A percentile compares a stretch with the other conserved stretches of the same genome.
Conservation (phyloP, 2,329 filamentous ascomycete genomes). For the Phaeosphaeriaceae sp. region DNA sequence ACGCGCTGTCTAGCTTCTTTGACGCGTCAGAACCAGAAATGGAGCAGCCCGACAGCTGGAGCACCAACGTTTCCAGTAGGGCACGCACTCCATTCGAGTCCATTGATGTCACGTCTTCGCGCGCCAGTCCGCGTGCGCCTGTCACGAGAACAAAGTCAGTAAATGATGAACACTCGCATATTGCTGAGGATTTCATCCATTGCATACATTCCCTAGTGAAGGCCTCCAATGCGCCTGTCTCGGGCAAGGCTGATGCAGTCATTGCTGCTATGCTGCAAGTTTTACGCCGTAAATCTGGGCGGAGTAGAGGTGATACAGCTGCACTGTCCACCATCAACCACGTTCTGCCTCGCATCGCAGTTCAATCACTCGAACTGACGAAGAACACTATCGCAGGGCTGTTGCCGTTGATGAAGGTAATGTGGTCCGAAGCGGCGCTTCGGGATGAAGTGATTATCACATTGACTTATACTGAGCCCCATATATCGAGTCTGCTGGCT, state of each 20-base stretch:
- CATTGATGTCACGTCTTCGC: slow-evolving; percentile 29
- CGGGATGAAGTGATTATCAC: slow-evolving; percentile 78
- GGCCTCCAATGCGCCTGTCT: slow-evolving; percentile 71
- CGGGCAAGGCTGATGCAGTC: slow-evolving; percentile 63
- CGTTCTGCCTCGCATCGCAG: slow-evolving; percentile 69
- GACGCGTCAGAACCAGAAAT: slow-evolving; percentile 23
- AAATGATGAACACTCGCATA: slow-evolving; percentile 29
- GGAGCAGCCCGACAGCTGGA: slow-evolving; percentile 36
- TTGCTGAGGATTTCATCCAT: slow-evolving; percentile 57
- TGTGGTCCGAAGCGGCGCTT: slow-evolving; percentile 72
- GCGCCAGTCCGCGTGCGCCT: slow-evolving; percentile 32
- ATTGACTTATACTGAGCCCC: slow-evolving; percentile 66
- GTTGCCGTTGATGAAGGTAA: slow-evolving; percentile 73
- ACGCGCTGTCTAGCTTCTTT: slow-evolving; percentile 58
- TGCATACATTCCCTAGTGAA: slow-evolving; percentile 71
- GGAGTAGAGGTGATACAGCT: slow-evolving; percentile 72
- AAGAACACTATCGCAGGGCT: slow-evolving; percentile 66
- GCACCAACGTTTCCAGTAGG: slow-evolving; percentile 36
- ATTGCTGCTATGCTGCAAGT: slow-evolving; percentile 65
- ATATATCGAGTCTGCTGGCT: slow-evolving; percentile 44
- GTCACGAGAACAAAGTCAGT: slow-evolving; percentile 24
- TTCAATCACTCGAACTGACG: slow-evolving; percentile 71
- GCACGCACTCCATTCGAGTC: slow-evolving; percentile 41
- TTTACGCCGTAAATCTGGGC: slow-evolving; percentile 67
- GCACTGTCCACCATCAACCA: slow-evolving; percentile 79